Base-by-base conservation (phyloP, 2,329 filamentous ascomycete species). In the Colletotrichum higginsianum region DNA sequence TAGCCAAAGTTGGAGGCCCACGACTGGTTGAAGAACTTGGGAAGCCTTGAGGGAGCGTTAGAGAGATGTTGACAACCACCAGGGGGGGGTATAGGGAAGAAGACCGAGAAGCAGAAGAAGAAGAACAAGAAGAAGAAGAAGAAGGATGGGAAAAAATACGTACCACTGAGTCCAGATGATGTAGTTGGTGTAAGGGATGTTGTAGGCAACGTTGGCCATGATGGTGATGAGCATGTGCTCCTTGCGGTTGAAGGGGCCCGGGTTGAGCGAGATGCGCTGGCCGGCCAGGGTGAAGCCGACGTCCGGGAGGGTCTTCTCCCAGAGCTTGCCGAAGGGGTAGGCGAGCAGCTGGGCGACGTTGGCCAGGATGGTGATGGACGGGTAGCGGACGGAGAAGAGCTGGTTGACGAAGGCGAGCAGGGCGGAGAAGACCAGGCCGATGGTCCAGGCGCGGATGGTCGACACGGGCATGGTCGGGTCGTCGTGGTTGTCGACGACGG, bases 181-280 rank as follows among this genome's bases (percentile, higher is more conserved):
- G 74, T 83, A 81, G 74, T 80, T 79, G 3, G 84, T 85, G 74
- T 85, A 86, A 0, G 83, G 83, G 6, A 78, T 77, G 65, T 80
- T 80, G 74, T 78, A 82, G 23, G 81, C 81, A 16, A 84, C 85
- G 76, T 90, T 89, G 62, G 89, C 86, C 84, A 87, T 86, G 75
- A 87, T 83, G n/a, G 84, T 84, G 66, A 88, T 83, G 42, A 88
- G 78, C 77, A 85, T 84, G 77, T 88, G 86, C 77, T 88, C 87
- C 77, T 88, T 89, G 75, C 84, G 84, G 74, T 82, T 86, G 76
- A 88, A 88, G 0, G 82, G 83, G 1, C 85, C 85, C 0, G 86
- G 84, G 74, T 87, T 87, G 30, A 86, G 78, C 18, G 78, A 82
- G 75, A 82, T 80, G 12, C 78, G 78, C 16, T 78, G 69, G 3